Conservation (phyloP, 352 stramenopile genomes). For the Pythium brassicae region DNA sequence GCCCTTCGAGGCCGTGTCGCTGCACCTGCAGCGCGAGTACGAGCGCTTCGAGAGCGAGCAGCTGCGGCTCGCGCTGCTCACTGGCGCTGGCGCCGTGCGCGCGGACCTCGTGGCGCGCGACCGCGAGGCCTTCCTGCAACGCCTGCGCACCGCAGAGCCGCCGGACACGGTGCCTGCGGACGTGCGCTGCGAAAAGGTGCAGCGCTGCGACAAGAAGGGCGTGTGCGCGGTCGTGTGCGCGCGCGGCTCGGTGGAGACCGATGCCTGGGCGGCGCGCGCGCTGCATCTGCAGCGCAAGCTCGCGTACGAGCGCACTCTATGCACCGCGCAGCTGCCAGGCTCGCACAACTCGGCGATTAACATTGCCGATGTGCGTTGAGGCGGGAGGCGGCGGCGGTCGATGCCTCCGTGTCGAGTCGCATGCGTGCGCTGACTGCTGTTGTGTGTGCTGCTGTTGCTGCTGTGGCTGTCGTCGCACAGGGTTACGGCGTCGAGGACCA, state of each 20-base stretch:
- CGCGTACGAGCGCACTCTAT: conserved; percentile 44
- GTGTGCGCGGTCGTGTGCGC: conserved; percentile 56
- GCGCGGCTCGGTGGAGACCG: conserved; percentile 30
- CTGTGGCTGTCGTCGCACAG: conserved; percentile 13
- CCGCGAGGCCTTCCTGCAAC: conserved; percentile 27
- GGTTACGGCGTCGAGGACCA: conserved; percentile 65
- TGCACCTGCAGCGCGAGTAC: conserved; percentile 15
- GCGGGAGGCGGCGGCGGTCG: too few relatives aligned
- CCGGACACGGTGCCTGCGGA: conserved; percentile 62
- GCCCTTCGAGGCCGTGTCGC: conserved; percentile 11
- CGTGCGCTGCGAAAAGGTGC: conserved; percentile 45
- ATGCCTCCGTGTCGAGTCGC: background rate
- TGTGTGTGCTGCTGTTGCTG: background rate
- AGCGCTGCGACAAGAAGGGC: conserved; percentile 41
- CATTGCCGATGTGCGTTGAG: conserved; percentile 17
- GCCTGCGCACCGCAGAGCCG: conserved; percentile 27
- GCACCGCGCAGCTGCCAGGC: conserved; percentile 48
- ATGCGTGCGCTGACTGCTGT: background rate
- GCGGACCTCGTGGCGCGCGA: conserved; percentile 10
- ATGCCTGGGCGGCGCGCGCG: conserved; percentile 26
- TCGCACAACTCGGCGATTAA: conserved; percentile 39
- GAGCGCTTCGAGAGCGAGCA: conserved; percentile 14
- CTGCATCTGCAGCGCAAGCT: conserved; percentile 38
- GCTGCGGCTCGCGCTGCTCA: conserved; percentile 9
- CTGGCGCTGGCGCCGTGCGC: conserved; percentile 3